Evolutionary conservation across 345 rosid genomes (phyloP).

Genomic region (Boechera retrofracta): DNA sequence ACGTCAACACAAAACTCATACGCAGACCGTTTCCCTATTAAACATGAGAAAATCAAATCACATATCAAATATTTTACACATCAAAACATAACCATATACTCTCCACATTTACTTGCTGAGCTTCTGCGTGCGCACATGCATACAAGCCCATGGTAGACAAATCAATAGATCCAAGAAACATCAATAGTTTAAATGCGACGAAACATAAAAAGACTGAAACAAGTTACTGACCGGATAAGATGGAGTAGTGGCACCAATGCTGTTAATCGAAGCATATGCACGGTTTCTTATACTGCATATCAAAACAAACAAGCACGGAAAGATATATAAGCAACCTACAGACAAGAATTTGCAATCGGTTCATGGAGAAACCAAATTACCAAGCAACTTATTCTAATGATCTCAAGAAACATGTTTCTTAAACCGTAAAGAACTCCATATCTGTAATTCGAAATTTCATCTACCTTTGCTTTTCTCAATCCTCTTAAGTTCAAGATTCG

Average conservation of each 20-base stretch:
- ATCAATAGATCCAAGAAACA: slow-evolving; percentile 20
- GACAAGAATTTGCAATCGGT: slow-evolving; percentile 1
- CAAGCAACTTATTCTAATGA: not conserved
- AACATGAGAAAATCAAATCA: slow-evolving; percentile 22
- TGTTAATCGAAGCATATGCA: slow-evolving; percentile 52
- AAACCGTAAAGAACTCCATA: not conserved
- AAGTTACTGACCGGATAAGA: slow-evolving; percentile 58
- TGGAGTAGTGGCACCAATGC: slow-evolving; percentile 52
- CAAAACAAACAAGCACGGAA: slow-evolving; percentile 12
- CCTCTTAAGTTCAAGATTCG: not conserved
- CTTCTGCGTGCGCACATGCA: not conserved
- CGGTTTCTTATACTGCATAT: slow-evolving; percentile 52
- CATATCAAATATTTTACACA: slow-evolving; percentile 12
- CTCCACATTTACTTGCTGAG: not conserved
- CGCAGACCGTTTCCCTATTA: slow-evolving; percentile 34
- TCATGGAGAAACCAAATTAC: not conserved
- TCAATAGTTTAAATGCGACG: not conserved
- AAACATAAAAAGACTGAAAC: slow-evolving; percentile 5
- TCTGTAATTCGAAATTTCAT: not conserved
- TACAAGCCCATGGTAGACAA: not conserved
- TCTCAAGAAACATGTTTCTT: not conserved
- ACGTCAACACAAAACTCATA: slow-evolving; percentile 42
- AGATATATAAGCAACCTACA: not conserved
- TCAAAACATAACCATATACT: not conserved
- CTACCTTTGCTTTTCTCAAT: not conserved